Conservation (phyloP, 1,284 basidiomycete genomes). For the Irpex sp. region DNA sequence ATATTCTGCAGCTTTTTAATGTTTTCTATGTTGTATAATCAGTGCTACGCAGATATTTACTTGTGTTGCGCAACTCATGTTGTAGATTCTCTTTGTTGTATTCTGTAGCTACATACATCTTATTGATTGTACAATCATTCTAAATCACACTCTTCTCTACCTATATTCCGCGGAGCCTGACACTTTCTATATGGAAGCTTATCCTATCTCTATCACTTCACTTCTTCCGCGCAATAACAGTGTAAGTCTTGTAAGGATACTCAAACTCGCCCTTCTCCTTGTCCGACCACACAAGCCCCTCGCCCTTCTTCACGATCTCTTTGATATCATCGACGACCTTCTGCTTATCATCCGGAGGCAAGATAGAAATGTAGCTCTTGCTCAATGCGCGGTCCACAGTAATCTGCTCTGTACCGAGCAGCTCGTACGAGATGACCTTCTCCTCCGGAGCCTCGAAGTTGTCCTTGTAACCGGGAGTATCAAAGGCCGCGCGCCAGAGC, state of each 20-base stretch:
- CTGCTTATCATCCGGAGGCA: slow-evolving; percentile 50
- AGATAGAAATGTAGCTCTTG: slow-evolving; percentile 71
- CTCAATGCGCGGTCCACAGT: slow-evolving; percentile 60
- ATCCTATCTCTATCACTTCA: slow-evolving; percentile 11
- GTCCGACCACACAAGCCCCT: slow-evolving; percentile 45
- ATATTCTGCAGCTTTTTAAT: not conserved
- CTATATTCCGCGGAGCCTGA: not conserved
- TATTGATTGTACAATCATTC: not conserved
- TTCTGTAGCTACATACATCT: not conserved
- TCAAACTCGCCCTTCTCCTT: slow-evolving; percentile 45
- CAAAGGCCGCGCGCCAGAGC: slow-evolving; percentile 65
- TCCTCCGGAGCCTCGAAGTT: slow-evolving; percentile 55
- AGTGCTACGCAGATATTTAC: not conserved
- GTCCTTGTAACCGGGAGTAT: slow-evolving; percentile 48
- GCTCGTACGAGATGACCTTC: slow-evolving; percentile 43
- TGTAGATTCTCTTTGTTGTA: not conserved
- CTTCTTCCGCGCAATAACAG: slow-evolving; percentile 41
- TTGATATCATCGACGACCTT: slow-evolving; percentile 45
- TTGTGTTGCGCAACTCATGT: no score
- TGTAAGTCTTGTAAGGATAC: slow-evolving; percentile 51
- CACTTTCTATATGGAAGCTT: not conserved
- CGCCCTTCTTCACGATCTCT: slow-evolving; percentile 43
- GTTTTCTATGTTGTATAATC: not conserved
- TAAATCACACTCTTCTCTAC: not conserved
- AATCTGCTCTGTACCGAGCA: slow-evolving; percentile 46